phyloP scores from a whole-genome alignment of 2,329 filamentous ascomycete genomes.

The Colletotrichum plurivorum region DNA sequence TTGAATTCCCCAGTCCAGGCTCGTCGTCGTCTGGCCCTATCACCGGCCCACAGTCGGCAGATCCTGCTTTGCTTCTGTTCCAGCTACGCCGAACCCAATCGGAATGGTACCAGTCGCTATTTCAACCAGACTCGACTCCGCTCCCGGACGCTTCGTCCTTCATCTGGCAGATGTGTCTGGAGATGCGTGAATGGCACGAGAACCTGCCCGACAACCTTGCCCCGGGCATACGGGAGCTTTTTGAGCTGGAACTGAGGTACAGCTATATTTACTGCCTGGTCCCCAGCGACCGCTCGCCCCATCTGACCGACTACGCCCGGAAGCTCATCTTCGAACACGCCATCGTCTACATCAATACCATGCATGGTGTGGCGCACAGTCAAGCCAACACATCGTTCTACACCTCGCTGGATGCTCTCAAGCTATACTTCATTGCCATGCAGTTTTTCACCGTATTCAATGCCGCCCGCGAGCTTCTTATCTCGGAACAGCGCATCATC shows the following conservation, averaged over 20 bases:
- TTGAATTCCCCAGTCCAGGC: conserved; percentile 77
- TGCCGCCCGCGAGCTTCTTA: conserved; percentile 66
- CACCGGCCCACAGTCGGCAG: conserved; percentile 66
- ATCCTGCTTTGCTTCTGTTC: conserved; percentile 83
- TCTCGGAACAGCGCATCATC: conserved; percentile 64
- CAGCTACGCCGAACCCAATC: conserved; percentile 89
- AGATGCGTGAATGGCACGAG: conserved; percentile 86
- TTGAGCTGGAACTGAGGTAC: conserved; percentile 91
- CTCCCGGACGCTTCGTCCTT: conserved; percentile 78
- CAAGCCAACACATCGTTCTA: conserved; percentile 76
- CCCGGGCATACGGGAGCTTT: conserved; percentile 78
- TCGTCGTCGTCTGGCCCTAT: conserved; percentile 59
- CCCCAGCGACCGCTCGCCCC: conserved; percentile 80
- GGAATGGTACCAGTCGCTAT: conserved; percentile 89
- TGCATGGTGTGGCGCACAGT: conserved; percentile 77
- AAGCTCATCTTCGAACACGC: conserved; percentile 88
- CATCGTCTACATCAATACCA: conserved; percentile 83
- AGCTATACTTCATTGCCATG: conserved; percentile 81
- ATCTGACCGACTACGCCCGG: conserved; percentile 82
- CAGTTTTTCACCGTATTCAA: conserved; percentile 74
- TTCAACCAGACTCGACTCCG: conserved; percentile 81
- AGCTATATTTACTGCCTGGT: conserved; percentile 92
- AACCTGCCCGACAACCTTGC: conserved; percentile 78
- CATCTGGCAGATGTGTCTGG: conserved; percentile 81
- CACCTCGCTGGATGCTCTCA: conserved; percentile 89